These are phyloP conservation scores for Sophora flavescens DNA, from an alignment of 306 rosid genomes.

Conservation along the genomic window DNA sequence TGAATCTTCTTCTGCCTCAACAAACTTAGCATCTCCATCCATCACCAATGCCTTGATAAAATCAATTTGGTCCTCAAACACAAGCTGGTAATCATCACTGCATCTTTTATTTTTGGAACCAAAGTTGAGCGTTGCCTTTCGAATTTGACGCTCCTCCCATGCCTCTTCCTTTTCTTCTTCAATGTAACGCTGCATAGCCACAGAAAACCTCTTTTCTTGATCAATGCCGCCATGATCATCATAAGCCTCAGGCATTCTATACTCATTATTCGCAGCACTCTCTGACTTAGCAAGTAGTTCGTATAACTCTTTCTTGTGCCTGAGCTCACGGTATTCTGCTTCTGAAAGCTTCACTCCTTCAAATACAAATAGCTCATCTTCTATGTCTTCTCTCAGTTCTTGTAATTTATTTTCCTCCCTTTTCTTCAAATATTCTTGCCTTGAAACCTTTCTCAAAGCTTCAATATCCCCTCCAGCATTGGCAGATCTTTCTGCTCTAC, in stretches of 20 bases:
- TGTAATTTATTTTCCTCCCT: conserved; percentile 92
- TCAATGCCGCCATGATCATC: conserved; percentile 71
- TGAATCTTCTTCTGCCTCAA: conserved; percentile 65
- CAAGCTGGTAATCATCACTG: conserved; percentile 86
- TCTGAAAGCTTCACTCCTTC: conserved; percentile 81
- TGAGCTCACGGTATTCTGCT: conserved; percentile 66
- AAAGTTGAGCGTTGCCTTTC: conserved; percentile 81
- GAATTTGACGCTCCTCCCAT: conserved; percentile 97
- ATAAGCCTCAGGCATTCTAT: conserved; percentile 94
- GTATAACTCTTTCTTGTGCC: conserved; percentile 82
- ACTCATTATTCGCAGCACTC: conserved; percentile 78
- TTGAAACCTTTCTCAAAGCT: conserved; percentile 75
- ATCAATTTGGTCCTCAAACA: conserved; percentile 95
- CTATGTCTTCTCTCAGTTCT: conserved; percentile 89
- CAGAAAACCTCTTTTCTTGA: conserved; percentile 92
- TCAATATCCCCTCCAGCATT: no score
- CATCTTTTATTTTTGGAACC: conserved; percentile 88
- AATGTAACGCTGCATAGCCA: conserved; percentile 57
- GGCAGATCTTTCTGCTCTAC: not conserved
- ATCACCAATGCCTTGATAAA: conserved; percentile 90
- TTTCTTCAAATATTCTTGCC: conserved; percentile 89
- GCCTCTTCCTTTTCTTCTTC: conserved; percentile 61
- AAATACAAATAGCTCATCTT: conserved; percentile 90
- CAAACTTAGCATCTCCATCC: conserved; percentile 83
- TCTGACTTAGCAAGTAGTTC: conserved; percentile 71